A percentile compares a stretch with the other conserved stretches of the same genome.
Conservation (phyloP, 176 grass and related monocot genomes). For the Oryza glaberrima region DNA sequence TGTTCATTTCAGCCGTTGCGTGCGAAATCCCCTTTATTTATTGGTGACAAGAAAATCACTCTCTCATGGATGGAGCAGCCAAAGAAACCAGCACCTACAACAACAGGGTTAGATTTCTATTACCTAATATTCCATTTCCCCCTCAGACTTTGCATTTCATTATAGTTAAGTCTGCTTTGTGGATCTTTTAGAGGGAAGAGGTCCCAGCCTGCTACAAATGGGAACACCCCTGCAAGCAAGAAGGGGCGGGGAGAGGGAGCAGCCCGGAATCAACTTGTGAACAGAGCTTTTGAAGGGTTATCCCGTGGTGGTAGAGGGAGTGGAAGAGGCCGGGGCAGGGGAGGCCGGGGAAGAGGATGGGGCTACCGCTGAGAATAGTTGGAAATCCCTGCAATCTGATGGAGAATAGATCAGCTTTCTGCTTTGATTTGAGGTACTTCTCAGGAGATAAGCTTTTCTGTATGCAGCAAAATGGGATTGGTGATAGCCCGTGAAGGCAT, state of each 20-base stretch:
- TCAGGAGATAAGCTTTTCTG: constrained; percentile 17
- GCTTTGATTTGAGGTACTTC: constrained; percentile 27
- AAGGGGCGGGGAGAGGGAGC: constrained; percentile 67
- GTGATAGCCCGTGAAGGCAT: constrained; percentile 3
- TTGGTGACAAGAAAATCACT: constrained; percentile 82
- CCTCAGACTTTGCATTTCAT: constrained; percentile 21
- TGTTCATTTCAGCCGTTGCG: constrained; percentile 80
- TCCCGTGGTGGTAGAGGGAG: constrained; percentile 67
- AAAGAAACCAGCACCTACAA: constrained; percentile 65
- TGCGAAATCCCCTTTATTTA: constrained; percentile 83
- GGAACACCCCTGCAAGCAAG: constrained; percentile 60
- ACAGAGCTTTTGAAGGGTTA: constrained; percentile 92
- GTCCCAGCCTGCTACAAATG: constrained; percentile 55
- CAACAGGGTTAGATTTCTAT: constrained; percentile 50
- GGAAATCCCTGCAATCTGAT: constrained; percentile 20
- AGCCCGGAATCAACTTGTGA: constrained; percentile 74
- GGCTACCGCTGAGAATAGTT: constrained; percentile 63
- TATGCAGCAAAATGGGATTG: constrained; percentile 30
- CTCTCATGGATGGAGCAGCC: constrained; percentile 86
- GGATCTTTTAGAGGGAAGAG: constrained; percentile 72
- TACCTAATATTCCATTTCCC: constrained; percentile 12
- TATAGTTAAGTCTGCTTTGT: constrained; percentile 19
- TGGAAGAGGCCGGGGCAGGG: constrained; percentile 73
- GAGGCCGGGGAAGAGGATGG: constrained; percentile 77
- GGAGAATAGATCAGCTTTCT: constrained; percentile 22